A percentile compares a stretch with the other conserved stretches of the same genome.
Evolutionary conservation across 169 alveolate species (phyloP).

Genomic region (Babesia bigemina): DNA sequence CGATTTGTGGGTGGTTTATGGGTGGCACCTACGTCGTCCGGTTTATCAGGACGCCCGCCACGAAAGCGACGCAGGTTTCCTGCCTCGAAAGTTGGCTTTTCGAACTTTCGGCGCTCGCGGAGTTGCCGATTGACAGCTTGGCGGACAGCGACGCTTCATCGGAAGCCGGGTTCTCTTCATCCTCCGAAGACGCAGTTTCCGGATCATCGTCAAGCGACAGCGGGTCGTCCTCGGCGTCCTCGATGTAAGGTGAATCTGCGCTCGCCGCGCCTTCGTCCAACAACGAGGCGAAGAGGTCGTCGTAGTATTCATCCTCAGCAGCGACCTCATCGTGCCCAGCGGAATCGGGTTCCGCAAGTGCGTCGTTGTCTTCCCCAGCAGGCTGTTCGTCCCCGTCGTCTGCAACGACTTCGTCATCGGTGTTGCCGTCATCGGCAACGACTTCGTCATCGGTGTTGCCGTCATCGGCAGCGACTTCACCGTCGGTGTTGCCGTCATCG

Average conservation of each 20-base stretch:
- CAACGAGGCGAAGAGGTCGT: neutral
- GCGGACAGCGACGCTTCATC: neutral
- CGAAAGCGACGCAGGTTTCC: constrained; percentile 29
- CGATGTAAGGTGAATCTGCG: neutral
- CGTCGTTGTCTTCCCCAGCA: neutral
- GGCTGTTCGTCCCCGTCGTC: neutral
- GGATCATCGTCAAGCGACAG: neutral
- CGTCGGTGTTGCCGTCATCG: no score
- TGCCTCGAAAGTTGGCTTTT: neutral
- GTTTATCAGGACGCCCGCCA: constrained; percentile 32
- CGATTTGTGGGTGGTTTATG: neutral
- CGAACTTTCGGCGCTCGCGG: neutral
- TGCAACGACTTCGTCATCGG: neutral
- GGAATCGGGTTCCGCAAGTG: no score
- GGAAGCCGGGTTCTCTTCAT: neutral
- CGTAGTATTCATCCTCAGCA: neutral
- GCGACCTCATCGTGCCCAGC: neutral
- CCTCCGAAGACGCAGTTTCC: neutral
- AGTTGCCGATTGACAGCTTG: neutral
- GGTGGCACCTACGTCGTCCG: constrained; percentile 4
- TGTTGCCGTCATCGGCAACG: neutral
- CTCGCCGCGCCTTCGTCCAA: neutral
- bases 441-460: no score
- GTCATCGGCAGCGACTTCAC: no score
- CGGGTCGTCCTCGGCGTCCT: neutral